Percentiles rank a stretch among this genome's conserved stretches.
Evolutionary conservation across 495 filamentous ascomycete species (phyloP).

Genomic region (Parathielavia appendiculata): DNA sequence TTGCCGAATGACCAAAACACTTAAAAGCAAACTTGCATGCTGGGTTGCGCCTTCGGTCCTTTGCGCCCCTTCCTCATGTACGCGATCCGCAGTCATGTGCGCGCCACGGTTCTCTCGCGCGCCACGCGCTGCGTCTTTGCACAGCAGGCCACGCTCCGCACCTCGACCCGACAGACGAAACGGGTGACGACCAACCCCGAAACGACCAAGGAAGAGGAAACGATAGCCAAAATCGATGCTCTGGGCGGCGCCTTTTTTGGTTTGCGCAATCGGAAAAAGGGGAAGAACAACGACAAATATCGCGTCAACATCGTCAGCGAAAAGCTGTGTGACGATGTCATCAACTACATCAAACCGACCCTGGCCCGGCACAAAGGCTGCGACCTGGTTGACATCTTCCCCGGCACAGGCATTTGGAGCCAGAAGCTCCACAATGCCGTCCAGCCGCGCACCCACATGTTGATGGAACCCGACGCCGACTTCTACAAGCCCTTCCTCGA

Average conservation of each 20-base stretch:
- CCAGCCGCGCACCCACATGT: conserved; percentile 70
- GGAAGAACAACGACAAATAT: conserved; percentile 10
- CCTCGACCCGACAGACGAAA: not conserved
- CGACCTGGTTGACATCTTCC: conserved; percentile 81
- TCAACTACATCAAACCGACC: conserved; percentile 39
- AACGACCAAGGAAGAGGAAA: not conserved
- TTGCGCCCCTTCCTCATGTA: conserved; percentile 7
- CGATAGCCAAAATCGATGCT: not conserved
- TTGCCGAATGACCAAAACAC: not conserved
- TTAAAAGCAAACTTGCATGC: not conserved
- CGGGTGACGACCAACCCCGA: not conserved
- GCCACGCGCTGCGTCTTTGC: conserved; percentile 1
- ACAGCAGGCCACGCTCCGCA: not conserved
- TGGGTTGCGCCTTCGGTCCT: not conserved
- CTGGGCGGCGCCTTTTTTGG: not conserved
- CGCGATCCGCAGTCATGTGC: conserved; percentile 11
- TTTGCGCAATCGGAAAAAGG: not conserved
- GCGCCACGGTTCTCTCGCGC: not conserved
- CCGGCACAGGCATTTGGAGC: conserved; percentile 70
- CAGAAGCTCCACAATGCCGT: conserved; percentile 66
- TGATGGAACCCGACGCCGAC: conserved; percentile 61
- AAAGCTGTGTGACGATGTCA: conserved; percentile 48
- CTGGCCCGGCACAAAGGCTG: conserved; percentile 60
- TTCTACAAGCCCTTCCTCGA: conserved; percentile 55
- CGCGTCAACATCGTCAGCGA: conserved; percentile 54